These are phyloP conservation scores for Geoglossum glabrum DNA, from an alignment of 495 filamentous ascomycete species.

Conservation along the genomic window DNA sequence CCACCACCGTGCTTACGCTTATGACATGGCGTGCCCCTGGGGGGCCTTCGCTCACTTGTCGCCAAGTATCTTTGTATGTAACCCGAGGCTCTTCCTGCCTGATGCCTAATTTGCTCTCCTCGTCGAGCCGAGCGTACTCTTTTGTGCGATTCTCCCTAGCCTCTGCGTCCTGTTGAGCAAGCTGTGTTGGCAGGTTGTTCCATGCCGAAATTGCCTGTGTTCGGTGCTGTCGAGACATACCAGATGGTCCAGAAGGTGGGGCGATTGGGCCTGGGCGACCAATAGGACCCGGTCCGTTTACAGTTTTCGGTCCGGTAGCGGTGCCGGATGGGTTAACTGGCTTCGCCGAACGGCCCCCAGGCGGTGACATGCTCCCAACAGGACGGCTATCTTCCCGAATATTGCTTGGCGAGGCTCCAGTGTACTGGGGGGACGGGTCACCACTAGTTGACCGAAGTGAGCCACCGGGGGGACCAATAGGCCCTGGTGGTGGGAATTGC, in stretches of 20 bases:
- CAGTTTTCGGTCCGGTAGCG: not conserved
- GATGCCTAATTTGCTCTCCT: conserved; percentile 10
- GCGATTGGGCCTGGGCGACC: conserved; percentile 2
- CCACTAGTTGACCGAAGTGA: not conserved
- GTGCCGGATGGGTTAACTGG: not conserved
- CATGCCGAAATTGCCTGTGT: conserved; percentile 20
- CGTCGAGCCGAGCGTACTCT: conserved; percentile 22
- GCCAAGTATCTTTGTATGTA: conserved; percentile 44
- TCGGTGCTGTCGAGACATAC: not conserved
- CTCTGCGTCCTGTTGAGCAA: conserved; percentile 24
- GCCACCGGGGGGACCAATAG: conserved; percentile 29
- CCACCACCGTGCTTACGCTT: not conserved
- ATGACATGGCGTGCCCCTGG: conserved; percentile 7
- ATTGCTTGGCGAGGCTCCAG: not conserved
- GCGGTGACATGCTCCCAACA: not conserved
- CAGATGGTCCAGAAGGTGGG: conserved; percentile 1
- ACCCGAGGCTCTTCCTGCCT: conserved; percentile 14
- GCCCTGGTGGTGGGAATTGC: conserved; percentile 22
- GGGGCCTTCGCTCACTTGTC: conserved; percentile 31
- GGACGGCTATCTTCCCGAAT: not conserved
- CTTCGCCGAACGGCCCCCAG: not conserved
- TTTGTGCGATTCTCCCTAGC: conserved; percentile 20
- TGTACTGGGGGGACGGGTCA: not conserved
- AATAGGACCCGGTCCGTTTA: not conserved
- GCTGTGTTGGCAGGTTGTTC: conserved; percentile 27